Conservation (phyloP, 202 grass and related monocot genomes). For the Digitaria exilis region DNA sequence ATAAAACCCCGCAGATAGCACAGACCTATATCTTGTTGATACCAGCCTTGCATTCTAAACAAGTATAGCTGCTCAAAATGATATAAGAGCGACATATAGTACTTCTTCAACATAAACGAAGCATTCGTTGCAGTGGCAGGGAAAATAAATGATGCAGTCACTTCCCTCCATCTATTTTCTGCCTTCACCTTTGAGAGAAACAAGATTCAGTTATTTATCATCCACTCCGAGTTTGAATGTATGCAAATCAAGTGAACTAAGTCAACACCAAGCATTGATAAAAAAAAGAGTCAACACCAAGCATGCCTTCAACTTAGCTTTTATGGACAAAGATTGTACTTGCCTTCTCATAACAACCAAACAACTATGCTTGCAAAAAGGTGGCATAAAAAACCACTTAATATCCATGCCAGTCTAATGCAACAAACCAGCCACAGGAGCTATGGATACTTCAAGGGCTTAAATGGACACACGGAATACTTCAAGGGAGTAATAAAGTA, state of each 20-base stretch:
- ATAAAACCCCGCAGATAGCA: constrained; percentile 24
- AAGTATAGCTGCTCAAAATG: constrained; percentile 94
- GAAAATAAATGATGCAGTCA: constrained; percentile 85
- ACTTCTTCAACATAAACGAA: constrained; percentile 92
- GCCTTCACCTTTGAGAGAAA: constrained; percentile 69
- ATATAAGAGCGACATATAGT: constrained; percentile 82
- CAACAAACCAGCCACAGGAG: not conserved
- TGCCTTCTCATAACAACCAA: not conserved
- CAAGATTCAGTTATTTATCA: constrained; percentile 28
- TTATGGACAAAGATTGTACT: not conserved
- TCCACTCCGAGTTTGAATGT: constrained; percentile 18
- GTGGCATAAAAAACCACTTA: not conserved
- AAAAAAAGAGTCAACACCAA: too few species aligned
- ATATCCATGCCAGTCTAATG: not conserved
- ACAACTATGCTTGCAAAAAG: not conserved
- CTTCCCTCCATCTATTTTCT: constrained; percentile 91
- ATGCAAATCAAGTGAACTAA: constrained; percentile 13
- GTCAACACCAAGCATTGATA: too few species aligned
- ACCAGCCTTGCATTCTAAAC: constrained; percentile 65
- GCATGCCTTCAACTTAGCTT: not conserved
- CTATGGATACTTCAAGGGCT: not conserved
- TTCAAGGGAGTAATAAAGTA: not conserved
- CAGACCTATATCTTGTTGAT: constrained; percentile 56
- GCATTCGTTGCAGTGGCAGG: constrained; percentile 89
- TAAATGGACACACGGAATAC: not conserved